Evolutionary conservation across 2,329 filamentous ascomycete genomes (phyloP), one percentile per base, ranked within the genome.

Genomic region (Colletotrichum sp.): DNA sequence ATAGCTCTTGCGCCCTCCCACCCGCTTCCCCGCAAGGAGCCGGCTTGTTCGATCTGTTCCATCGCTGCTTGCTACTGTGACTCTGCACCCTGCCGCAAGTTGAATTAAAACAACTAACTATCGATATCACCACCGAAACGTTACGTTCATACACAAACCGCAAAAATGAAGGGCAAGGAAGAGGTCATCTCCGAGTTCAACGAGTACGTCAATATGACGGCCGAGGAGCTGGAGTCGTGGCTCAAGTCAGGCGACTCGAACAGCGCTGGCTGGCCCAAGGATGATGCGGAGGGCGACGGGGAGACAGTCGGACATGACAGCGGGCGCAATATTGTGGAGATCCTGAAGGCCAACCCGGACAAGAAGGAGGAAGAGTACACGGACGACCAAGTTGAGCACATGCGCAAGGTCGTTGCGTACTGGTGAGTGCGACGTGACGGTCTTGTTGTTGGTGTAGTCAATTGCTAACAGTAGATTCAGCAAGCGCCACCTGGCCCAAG

Each of bases 401-500:
- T 93, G 91, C 86, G 91, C 65, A 89, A 88, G 78, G 92, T 93
- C 0, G 92, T 93, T 1, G 87, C 91, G 1, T 93, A 93, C 77
- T 92, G 90, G 85, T 86, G 77, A 57, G 83, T 77, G 15, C 6
- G 10, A 7, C 5, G 18, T 34, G 36, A 7, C 21, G 5, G 30
- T 34, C 3, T 21, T 24, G 39, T 21, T 43, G 30, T 26, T 6
- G 5, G 2, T 36, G 30, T 32, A 21, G 16, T 24, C 0, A 4
- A n/a, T 2, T 4, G 59, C 30, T 21, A 26, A 48, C 26, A 10
- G 34, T 7, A 9, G 30, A 5, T 26, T 36, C 9, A 87, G 85
- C 81, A 94, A 94, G 81, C 86, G 92, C 6, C 92, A 94, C 83
- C 84, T 94, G 0, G 92, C 92, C 0, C 92, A 93, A 79, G 92